Percentiles rank a stretch among this genome's conserved stretches.
phyloP scores from a whole-genome alignment of 345 rosid genomes.

The Cardamine chenopodiifolia region DNA sequence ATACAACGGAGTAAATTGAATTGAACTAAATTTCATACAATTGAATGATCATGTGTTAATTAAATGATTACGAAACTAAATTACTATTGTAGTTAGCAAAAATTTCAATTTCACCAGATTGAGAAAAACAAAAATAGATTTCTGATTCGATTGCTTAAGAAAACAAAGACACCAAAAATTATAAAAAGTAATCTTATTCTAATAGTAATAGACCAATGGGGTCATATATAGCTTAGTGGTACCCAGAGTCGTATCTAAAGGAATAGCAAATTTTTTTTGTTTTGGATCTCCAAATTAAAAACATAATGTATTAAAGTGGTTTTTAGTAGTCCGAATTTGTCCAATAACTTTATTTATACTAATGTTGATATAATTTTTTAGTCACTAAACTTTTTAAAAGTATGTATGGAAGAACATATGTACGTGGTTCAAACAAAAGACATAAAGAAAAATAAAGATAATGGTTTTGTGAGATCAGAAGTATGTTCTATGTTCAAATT shows the following conservation, averaged over 20 bases:
- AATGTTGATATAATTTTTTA: no score
- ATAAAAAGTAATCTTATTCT: not conserved
- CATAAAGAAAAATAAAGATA: not conserved
- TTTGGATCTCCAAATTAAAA: no score
- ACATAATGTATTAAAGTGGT: no score
- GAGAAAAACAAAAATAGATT: not conserved
- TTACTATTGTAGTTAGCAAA: not conserved
- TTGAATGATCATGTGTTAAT: not conserved
- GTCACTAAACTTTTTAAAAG: no score
- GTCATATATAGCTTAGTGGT: not conserved
- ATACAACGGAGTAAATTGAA: not conserved
- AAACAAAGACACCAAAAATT: not conserved
- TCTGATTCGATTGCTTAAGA: slow-evolving; percentile 10
- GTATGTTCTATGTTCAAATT: not conserved
- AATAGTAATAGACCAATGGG: not conserved
- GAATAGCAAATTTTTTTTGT: no score
- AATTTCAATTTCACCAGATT: not conserved
- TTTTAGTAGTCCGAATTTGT: no score
- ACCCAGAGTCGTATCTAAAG: not conserved
- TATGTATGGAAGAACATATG: not conserved
- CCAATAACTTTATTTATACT: no score
- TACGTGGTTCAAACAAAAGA: not conserved
- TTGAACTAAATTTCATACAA: not conserved
- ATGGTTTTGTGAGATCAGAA: not conserved
- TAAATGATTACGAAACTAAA: not conserved